Conservation (phyloP, 2,329 filamentous ascomycete species). For the Pseudopyricularia cyperi region DNA sequence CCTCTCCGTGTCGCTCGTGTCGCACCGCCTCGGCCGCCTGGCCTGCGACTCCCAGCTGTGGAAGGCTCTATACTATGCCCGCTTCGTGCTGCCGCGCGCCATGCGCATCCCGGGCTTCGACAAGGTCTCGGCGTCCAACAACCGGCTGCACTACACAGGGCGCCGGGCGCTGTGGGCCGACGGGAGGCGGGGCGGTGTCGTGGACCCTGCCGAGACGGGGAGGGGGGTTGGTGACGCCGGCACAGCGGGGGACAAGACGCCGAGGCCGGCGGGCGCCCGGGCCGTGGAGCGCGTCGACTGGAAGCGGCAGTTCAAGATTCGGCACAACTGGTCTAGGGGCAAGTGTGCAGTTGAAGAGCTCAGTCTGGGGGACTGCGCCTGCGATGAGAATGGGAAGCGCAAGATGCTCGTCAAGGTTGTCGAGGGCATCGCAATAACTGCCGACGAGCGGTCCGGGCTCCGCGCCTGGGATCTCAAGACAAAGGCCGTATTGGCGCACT, state of each 20-base stretch:
- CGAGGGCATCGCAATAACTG: conserved; percentile 67
- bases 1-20: conserved; percentile 51
- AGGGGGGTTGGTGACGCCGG: conserved; percentile 17
- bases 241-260: background rate
- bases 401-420: conserved; percentile 67
- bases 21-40: conserved; percentile 59
- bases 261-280: conserved; percentile 20
- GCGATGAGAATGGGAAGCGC: conserved; percentile 20
- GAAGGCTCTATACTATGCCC: conserved; percentile 77
- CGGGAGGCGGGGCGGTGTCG: conserved; percentile 27
- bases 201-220: conserved; percentile 12
- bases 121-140: conserved; percentile 6
- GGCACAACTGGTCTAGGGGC: conserved; percentile 83
- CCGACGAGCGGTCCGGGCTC: conserved; percentile 54
- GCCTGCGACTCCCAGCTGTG: conserved; percentile 77
- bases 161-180: conserved; percentile 31
- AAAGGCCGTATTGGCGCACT: conserved; percentile 43
- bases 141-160: conserved; percentile 30
- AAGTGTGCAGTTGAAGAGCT: conserved; percentile 72
- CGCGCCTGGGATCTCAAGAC: conserved; percentile 66
- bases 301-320: conserved; percentile 78
- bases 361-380: conserved; percentile 20
- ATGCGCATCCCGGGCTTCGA: conserved; percentile 57
- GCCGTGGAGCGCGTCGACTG: conserved; percentile 54
- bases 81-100: conserved; percentile 73